phyloP scores from a whole-genome alignment of 305 asterid genomes.

The Ajuga reptans region DNA sequence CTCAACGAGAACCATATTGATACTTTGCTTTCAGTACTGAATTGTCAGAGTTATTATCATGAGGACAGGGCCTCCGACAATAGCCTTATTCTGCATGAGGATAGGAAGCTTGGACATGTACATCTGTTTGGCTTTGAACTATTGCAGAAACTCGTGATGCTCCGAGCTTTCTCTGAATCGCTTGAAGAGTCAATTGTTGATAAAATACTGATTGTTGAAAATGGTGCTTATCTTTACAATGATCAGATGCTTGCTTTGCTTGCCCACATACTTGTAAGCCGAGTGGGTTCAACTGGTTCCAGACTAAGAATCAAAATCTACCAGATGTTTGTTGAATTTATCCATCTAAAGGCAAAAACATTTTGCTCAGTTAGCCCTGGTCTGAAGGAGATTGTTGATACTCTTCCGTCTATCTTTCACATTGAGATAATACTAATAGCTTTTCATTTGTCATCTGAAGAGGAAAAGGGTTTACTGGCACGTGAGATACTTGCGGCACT shows the following conservation, averaged over 20 bases:
- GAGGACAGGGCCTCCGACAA: constrained; percentile 51
- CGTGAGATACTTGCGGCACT: constrained; percentile 48
- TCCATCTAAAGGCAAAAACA: constrained; percentile 51
- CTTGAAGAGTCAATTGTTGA: constrained; percentile 69
- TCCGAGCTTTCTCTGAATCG: constrained; percentile 50
- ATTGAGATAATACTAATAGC: constrained; percentile 75
- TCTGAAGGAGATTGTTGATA: constrained; percentile 54
- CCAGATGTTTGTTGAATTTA: constrained; percentile 42
- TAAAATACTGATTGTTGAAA: constrained; percentile 54
- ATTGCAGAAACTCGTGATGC: constrained; percentile 61
- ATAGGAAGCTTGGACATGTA: constrained; percentile 49
- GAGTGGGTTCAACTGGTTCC: constrained; percentile 61
- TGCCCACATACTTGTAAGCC: constrained; percentile 66
- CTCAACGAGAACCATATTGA: constrained; percentile 54
- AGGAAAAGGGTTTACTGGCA: constrained; percentile 57
- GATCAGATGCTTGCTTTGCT: constrained; percentile 84
- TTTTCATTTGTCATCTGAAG: constrained; percentile 78
- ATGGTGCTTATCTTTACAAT: constrained; percentile 63
- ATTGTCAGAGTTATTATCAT: constrained; percentile 41
- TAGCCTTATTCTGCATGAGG: constrained; percentile 40
- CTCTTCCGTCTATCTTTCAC: constrained; percentile 82
- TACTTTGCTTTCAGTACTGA: constrained; percentile 57
- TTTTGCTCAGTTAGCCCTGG: constrained; percentile 44
- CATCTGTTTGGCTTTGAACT: constrained; percentile 70
- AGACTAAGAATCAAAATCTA: constrained; percentile 63